A percentile compares a stretch with the other conserved stretches of the same genome.
Evolutionary conservation across 371 early-diverging fungal genomes (phyloP).

Genomic region (Lichtheimia ramosa): DNA sequence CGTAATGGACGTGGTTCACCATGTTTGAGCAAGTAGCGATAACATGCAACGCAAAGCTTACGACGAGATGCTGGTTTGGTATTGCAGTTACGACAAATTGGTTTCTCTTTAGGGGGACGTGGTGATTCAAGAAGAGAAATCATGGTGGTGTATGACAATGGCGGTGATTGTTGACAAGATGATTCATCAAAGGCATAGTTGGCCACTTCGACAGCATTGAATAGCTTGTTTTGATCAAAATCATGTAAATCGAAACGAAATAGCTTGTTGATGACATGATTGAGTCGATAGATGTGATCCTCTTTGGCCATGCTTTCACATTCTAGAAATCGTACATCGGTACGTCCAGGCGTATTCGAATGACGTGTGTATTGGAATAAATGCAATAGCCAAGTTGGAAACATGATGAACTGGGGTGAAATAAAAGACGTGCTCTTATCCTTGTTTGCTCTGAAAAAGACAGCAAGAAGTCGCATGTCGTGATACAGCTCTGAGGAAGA

Average conservation of each 20-base stretch:
- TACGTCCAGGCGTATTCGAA: constrained; percentile 37
- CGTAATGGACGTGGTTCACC: constrained; percentile 31
- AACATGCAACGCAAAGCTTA: constrained; percentile 45
- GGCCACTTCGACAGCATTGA: constrained; percentile 31
- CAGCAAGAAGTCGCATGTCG: constrained; percentile 41
- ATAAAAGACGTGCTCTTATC: constrained; percentile 23
- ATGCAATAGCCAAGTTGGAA: constrained; percentile 47
- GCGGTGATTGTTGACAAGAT: constrained; percentile 19
- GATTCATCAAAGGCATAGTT: constrained; percentile 34
- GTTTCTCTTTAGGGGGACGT: constrained; percentile 35
- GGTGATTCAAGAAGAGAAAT: constrained; percentile 25
- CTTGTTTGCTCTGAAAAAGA: constrained; percentile 39
- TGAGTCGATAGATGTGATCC: constrained; percentile 45
- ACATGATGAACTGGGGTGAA: constrained; percentile 45
- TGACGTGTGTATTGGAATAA: constrained; percentile 41
- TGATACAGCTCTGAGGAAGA: constrained; percentile 29
- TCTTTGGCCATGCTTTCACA: constrained; percentile 44
- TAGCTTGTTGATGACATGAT: constrained; percentile 44
- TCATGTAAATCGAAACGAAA: constrained; percentile 40
- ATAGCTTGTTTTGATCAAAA: constrained; percentile 27
- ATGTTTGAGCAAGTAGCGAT: constrained; percentile 45
- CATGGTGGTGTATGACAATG: constrained; percentile 7
- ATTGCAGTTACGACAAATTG: constrained; percentile 40
- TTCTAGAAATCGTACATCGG: constrained; percentile 42
- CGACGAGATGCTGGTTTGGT: constrained; percentile 42